A percentile compares a stretch with the other conserved stretches of the same genome.
These are phyloP conservation scores for Protostelium mycophagum DNA, from an alignment of 78 protist genomes.

Conservation along the genomic window DNA sequence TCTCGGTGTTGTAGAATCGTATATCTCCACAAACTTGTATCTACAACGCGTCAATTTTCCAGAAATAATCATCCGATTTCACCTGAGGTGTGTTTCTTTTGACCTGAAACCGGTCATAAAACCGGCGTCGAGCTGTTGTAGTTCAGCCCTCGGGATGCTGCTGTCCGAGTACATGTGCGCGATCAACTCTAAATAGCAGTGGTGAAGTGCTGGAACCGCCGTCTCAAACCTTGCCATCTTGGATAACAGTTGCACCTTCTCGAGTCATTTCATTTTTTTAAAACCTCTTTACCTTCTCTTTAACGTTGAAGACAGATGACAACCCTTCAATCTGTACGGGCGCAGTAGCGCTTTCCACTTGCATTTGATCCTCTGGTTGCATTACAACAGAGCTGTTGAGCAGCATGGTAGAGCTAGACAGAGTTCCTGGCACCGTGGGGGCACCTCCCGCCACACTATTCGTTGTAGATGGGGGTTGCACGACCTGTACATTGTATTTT, in stretches of 20 bases:
- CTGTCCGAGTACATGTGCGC: constrained; percentile 12
- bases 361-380: too few species aligned
- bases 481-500: neutral
- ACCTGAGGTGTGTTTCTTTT: constrained; percentile 18
- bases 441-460: neutral
- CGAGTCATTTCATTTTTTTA: constrained; percentile 27
- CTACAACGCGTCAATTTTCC: too few species aligned
- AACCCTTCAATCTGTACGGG: too few species aligned
- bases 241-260: neutral
- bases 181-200: constrained; percentile 28
- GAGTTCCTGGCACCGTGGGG: neutral
- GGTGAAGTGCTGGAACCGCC: constrained; percentile 3
- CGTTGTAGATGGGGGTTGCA: neutral
- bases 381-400: too few species aligned
- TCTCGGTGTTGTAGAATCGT: neutral
- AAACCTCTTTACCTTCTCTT: neutral
- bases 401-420: too few species aligned
- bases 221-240: constrained; percentile 49
- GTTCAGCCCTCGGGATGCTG: constrained; percentile 12
- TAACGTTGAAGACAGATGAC: too few species aligned
- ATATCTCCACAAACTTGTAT: constrained; percentile 19
- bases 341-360: neutral
- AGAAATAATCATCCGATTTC: too few species aligned
- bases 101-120: constrained; percentile 67
- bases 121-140: constrained; percentile 41